These are phyloP conservation scores for Kandelia obovata DNA, from an alignment of 345 rosid species.

Conservation along the genomic window DNA sequence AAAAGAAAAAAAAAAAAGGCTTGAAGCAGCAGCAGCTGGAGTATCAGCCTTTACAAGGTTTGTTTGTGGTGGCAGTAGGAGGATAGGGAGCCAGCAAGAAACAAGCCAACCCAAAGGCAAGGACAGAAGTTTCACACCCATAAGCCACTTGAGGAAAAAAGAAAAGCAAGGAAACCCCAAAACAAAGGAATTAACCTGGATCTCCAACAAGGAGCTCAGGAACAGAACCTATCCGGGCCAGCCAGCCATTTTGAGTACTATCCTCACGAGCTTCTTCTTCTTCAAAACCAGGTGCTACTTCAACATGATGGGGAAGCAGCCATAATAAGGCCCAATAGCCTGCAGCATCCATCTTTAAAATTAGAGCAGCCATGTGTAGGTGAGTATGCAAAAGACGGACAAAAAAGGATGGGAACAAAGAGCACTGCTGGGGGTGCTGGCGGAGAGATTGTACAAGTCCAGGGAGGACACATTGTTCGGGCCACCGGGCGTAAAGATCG, in stretches of 20 bases:
- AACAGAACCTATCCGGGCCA: constrained; percentile 11
- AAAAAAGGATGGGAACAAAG: constrained; percentile 39
- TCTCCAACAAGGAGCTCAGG: constrained; percentile 25
- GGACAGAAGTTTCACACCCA: too few relatives aligned
- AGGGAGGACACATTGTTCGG: constrained; percentile 78
- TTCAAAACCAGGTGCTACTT: constrained; percentile 29
- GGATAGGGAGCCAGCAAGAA: constrained; percentile 25
- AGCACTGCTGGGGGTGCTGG: constrained; percentile 6
- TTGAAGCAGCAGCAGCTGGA: constrained; percentile 33
- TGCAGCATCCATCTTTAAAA: neutral
- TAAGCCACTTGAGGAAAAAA: too few relatives aligned
- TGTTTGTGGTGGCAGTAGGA: constrained; percentile 31
- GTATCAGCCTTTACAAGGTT: constrained; percentile 36
- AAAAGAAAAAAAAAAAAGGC: too few relatives aligned
- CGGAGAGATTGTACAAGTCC: constrained; percentile 70
- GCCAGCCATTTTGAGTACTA: constrained; percentile 1
- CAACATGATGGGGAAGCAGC: too few relatives aligned
- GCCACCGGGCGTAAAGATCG: constrained; percentile 74
- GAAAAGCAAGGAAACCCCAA: neutral
- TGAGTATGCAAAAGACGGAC: constrained; percentile 23
- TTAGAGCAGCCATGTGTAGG: neutral
- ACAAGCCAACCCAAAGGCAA: too few relatives aligned
- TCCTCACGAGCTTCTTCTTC: constrained; percentile 14
- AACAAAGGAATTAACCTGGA: constrained; percentile 35
- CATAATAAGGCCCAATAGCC: neutral